Base-by-base conservation (phyloP, 2,329 filamentous ascomycete genomes). In the Dactylellina drechsleri region DNA sequence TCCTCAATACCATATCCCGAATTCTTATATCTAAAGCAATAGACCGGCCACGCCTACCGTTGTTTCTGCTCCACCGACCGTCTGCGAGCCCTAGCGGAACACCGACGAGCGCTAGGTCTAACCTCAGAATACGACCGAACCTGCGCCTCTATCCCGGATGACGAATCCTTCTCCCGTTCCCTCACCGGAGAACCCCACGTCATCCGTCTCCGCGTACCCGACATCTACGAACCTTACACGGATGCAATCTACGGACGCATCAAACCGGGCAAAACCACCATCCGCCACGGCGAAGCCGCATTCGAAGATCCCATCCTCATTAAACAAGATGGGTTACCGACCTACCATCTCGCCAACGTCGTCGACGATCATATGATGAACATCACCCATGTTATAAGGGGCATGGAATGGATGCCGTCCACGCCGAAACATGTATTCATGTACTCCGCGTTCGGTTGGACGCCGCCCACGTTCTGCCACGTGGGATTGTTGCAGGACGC, bases 331-430 rank as follows among this genome's bases (percentile, higher is more conserved):
- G 93, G 93, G 0, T 91, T 91, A 77, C 95, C 95, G 0, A 99
- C 96, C 0, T 99, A 99, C 80, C 95, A 99, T 82, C 90, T 99
- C 76, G 95, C 95, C 3, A 99, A 98, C 80, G 94, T 99, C 7
- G 90, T 99, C 3, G 95, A 99, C 80, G 95, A 99, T 80, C 92
- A 97, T 81, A 85, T 91, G 74, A 99, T 99, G 95, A 84, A 92
- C 73, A 96, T 99, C 78, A 97, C 93, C 0, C 94, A 98, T 82
- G 95, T 99, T 13, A 91, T 99, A 71, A 89, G 95, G 49, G 95
- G 94, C 62, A 90, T 91, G 26, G 95, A 99, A 86, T 99, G 95
- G 95, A 91, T 99, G 83, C 88, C 94, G 40, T 97, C 93, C 0
- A 98, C 95, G 0, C 93, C 93, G 0, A 91, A 91, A 80, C 88